Evolutionary conservation across 2,329 filamentous ascomycete species (phyloP), one percentile per base, ranked within the genome.

Genomic region (Rutstroemia sp.): DNA sequence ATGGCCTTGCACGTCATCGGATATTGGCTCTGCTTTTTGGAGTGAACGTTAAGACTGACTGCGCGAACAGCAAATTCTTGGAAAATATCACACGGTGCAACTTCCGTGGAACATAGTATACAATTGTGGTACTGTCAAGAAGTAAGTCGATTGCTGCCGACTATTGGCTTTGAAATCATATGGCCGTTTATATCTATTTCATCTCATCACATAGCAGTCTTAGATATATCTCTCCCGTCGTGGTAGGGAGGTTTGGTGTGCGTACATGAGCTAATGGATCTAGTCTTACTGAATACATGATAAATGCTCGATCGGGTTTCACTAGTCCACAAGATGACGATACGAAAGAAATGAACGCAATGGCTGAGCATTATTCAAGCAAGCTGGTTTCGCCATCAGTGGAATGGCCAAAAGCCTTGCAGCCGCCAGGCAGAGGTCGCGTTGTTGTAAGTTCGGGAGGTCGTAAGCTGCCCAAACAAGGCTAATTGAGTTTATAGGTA

Each of bases 61-160:
- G 10, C 46, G 27, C 38, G 0, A 47, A 9, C 36, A 54, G 51
- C 30, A 45, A 30, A 48, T 54, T 34, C 17, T 30, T 17, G 27
- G 19, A 17, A 17, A 46, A 25, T 5, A 14, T 14, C 14, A 40
- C 30, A 19, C 23, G 25, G n/a, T 53, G 12, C 48, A 34, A 0
- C 64, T 85, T 1, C 80, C 82, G 0, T 70, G 79, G 58, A 85
- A 81, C 57, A 66, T 85, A 1, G 75, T 86, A 0, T 83, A 85
- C 60, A 80, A 86, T 57, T 77, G 76, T 55, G 79, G 80, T 1
- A 82, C 74, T 2, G 69, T 84, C n/a, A 61, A 72, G 16, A 55
- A 38, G 65, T 65, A 50, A 56, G 58, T 47, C 27, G 2, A 21
- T 34, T 34, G 30, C 30, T 34, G 30, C 30, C 23, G 10, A 30